Evolutionary conservation across 148 eudicot species (phyloP).

Genomic region (Vaccinium vitisidaea): DNA sequence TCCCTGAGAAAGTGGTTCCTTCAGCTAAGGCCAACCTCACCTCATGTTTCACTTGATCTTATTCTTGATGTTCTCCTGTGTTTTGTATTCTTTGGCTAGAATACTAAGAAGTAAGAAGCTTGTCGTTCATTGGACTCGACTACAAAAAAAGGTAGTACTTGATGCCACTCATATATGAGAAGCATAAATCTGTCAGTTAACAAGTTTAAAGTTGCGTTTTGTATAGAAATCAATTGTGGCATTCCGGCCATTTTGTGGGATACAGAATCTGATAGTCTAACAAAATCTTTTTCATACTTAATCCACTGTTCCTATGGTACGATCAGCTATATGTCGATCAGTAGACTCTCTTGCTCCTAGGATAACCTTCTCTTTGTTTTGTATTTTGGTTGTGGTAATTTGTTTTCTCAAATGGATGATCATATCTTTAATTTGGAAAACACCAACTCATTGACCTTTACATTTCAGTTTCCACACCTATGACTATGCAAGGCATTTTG

Average conservation of each 20-base stretch:
- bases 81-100: not conserved
- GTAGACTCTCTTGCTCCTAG: not conserved
- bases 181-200: not conserved
- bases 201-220: not conserved
- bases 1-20: not conserved
- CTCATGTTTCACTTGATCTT: not conserved
- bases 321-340: not conserved
- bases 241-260: not conserved
- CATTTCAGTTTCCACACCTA: slow-evolving; percentile 80
- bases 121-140: not conserved
- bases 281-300: not conserved
- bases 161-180: not conserved
- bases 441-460: not conserved
- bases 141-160: not conserved
- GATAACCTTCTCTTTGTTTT: not conserved
- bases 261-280: not conserved
- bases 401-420: not conserved
- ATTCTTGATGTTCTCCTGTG: not conserved
- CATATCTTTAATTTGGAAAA: not conserved
- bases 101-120: not conserved
- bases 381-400: not conserved
- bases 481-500: slow-evolving; percentile 94
- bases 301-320: not conserved
- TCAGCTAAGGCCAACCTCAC: not conserved
- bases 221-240: not conserved